Evolutionary conservation across 2,329 filamentous ascomycete species (phyloP), one percentile per base, ranked within the genome.

Genomic region (Geosmithia morbida): DNA sequence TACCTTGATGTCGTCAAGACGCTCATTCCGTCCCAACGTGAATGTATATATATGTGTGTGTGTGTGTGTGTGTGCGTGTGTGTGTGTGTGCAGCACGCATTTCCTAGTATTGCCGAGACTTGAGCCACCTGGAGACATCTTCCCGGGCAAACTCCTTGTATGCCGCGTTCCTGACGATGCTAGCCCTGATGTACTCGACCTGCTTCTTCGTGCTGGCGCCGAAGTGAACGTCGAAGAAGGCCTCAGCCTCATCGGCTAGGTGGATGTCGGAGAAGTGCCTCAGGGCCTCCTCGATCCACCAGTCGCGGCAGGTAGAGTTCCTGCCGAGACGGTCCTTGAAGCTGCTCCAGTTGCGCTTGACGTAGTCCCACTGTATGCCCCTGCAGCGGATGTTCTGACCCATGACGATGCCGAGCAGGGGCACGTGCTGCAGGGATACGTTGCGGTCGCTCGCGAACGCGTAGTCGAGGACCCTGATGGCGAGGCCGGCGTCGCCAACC

Each of bases 261-360:
- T 75, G 74, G 14, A 71, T 66, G 55, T 87, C 81, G 2, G 85
- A 78, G 61, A 94, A 97, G 59, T 85, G 85, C 57, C 78, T 79
- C 54, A 98, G 68, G 43, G 81, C 81, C 54, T 85, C 71, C 55
- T 85, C 81, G 56, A 98, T 68, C 66, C 94, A 95, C 44, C 90
- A 81, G 66, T 98, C 90, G 16, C 96, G 71, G 2, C 96, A 79
- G 29, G 96, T 83, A 52, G 87, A 85, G 67, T 96, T 96, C 41
- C 61, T 80, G 48, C 14, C 33, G 13, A 97, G 72, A 62, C 83
- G 84, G 50, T 77, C 68, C 46, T 81, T 74, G 43, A 94, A 75
- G 37, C 75, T 70, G 29, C 78, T 72, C 85, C 90, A 98, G 67
- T 95, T 83, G 42, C 76, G 71, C 66, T 89, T 87, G 59, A 96